Evolutionary conservation across 1,284 basidiomycete species (phyloP).

Genomic region (Pulveroboletus sp.): DNA sequence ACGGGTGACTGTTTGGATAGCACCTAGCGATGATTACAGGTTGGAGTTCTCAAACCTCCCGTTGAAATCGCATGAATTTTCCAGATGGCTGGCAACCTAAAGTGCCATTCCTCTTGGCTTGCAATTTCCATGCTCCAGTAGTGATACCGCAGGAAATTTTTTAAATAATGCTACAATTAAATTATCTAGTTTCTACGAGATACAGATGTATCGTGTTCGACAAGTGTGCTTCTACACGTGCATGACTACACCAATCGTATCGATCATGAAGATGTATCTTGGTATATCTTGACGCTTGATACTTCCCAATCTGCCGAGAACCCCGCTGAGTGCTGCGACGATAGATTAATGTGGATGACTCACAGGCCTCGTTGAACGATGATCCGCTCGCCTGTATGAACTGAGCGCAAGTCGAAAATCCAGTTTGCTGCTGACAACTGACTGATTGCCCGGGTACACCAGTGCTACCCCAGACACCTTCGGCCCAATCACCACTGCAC

Average conservation of each 20-base stretch:
- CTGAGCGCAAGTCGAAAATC: slow-evolving; percentile 73
- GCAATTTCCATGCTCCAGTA: not conserved
- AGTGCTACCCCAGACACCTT: slow-evolving; percentile 67
- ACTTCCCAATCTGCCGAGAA: slow-evolving; percentile 67
- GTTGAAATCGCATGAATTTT: not conserved
- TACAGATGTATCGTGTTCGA: slow-evolving; percentile 19
- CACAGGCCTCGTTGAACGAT: slow-evolving; percentile 78
- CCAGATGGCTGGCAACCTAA: not conserved
- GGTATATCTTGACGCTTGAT: slow-evolving; percentile 67
- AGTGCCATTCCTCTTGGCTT: not conserved
- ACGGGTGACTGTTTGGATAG: slow-evolving; percentile 31
- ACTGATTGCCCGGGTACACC: slow-evolving; percentile 78
- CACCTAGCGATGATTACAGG: slow-evolving; percentile 9
- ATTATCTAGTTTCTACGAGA: slow-evolving; percentile 20
- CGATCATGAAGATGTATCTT: slow-evolving; percentile 33
- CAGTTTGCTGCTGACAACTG: slow-evolving; percentile 82
- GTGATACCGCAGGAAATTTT: not conserved
- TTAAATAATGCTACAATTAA: slow-evolving; percentile 25
- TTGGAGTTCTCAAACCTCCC: not conserved
- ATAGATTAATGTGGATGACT: slow-evolving; percentile 36
- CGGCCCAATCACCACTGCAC: slow-evolving; percentile 86
- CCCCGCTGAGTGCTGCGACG: slow-evolving; percentile 9
- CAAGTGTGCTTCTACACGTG: slow-evolving; percentile 20
- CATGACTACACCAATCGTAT: slow-evolving; percentile 5
- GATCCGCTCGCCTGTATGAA: slow-evolving; percentile 73